Percentiles rank a stretch among this genome's conserved stretches.
Evolutionary conservation across 75 land plant species (phyloP).

Genomic region (Sequoia sempervirens): DNA sequence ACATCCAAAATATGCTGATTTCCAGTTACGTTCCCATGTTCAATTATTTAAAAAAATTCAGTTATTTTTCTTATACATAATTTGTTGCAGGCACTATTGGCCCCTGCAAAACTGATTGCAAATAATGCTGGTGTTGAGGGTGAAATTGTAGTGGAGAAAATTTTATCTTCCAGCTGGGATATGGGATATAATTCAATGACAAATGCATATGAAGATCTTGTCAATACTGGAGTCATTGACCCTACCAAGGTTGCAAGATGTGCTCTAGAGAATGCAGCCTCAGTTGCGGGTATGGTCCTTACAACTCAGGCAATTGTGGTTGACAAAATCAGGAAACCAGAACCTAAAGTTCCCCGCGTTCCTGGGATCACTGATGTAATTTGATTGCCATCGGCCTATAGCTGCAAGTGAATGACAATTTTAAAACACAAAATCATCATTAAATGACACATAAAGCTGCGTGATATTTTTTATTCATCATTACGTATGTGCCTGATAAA

Average conservation of each 20-base stretch:
- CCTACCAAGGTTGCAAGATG: slow-evolving; percentile 81
- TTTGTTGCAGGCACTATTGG: slow-evolving; percentile 71
- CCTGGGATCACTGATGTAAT: slow-evolving; percentile 47
- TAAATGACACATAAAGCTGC: background rate
- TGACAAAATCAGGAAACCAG: slow-evolving; percentile 46
- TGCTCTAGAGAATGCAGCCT: slow-evolving; percentile 88
- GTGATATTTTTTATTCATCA: background rate
- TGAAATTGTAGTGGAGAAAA: slow-evolving; percentile 68
- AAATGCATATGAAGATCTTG: slow-evolving; percentile 63
- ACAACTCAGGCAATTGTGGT: slow-evolving; percentile 79
- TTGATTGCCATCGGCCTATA: background rate
- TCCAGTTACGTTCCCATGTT: background rate
- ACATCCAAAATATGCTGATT: background rate
- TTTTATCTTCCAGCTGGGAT: slow-evolving; percentile 48
- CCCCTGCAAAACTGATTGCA: slow-evolving; percentile 77
- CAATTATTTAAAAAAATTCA: background rate
- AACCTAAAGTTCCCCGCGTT: slow-evolving; percentile 43
- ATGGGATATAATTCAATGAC: slow-evolving; percentile 85
- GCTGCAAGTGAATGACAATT: background rate
- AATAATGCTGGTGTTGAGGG: slow-evolving; percentile 84
- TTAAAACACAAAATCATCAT: background rate
- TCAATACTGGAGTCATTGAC: slow-evolving; percentile 70
- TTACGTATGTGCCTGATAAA: background rate
- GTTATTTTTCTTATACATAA: background rate
- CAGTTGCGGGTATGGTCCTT: slow-evolving; percentile 80